A percentile compares a stretch with the other conserved stretches of the same genome.
phyloP scores from a whole-genome alignment of 805 yeast genomes.

The Cyberlindnera euphorbiae region DNA sequence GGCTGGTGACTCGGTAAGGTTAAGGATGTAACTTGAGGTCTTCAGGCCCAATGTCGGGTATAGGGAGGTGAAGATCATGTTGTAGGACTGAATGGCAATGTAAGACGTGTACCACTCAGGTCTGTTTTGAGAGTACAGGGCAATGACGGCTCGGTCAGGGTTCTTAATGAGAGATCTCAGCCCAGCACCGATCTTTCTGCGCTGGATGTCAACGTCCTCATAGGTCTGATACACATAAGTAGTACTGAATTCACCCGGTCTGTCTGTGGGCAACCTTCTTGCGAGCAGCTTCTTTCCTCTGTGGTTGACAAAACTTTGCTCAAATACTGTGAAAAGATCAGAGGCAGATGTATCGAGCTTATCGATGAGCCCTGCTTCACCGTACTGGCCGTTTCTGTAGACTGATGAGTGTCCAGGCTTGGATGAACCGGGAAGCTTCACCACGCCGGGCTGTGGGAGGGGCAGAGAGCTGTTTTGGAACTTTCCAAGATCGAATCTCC shows the following conservation, averaged over 20 bases:
- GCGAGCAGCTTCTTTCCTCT: no score
- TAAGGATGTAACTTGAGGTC: conserved; percentile 48
- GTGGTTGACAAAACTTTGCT: no score
- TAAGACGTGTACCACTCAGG: conserved; percentile 57
- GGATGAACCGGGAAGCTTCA: no score
- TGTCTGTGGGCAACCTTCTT: conserved; percentile 22
- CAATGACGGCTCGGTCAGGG: conserved; percentile 6
- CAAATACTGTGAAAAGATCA: no score
- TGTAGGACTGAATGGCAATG: conserved; percentile 49
- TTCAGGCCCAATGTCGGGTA: conserved; percentile 43
- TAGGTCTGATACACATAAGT: conserved; percentile 41
- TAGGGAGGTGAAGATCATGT: conserved; percentile 38
- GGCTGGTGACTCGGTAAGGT: conserved; percentile 48
- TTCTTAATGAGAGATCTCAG: conserved; percentile 27
- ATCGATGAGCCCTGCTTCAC: no score
- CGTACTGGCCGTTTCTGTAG: no score
- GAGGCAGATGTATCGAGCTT: no score
- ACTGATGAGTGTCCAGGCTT: no score
- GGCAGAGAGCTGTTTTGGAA: no score
- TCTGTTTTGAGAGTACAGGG: no score
- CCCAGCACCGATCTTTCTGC: conserved; percentile 44
- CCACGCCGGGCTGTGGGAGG: no score
- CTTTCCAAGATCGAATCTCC: no score
- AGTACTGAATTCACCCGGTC: conserved; percentile 32
- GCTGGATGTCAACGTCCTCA: conserved; percentile 31